Conservation (phyloP, 768 basidiomycete species). For the Mycena galopus region DNA sequence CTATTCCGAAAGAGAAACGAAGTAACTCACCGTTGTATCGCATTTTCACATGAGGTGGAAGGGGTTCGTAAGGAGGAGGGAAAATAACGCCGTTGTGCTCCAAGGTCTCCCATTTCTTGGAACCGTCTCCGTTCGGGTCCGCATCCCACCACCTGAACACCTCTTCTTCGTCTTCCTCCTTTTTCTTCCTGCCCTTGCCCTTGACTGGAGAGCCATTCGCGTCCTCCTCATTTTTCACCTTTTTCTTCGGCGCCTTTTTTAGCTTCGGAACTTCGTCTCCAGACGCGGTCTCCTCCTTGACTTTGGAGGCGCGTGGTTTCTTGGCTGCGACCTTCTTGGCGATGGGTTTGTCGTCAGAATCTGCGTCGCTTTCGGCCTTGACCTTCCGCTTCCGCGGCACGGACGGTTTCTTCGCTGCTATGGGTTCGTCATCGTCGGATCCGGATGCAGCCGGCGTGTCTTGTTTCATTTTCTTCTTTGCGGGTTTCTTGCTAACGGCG, state of each 20-base stretch:
- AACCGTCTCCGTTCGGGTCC: constrained; percentile 78
- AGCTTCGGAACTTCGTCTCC: constrained; percentile 55
- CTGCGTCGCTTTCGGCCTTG: constrained; percentile 66
- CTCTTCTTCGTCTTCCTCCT: constrained; percentile 79
- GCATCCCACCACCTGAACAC: constrained; percentile 92
- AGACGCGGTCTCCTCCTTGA: constrained; percentile 61
- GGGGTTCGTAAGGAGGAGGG: constrained; percentile 91
- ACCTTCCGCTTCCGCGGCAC: constrained; percentile 57
- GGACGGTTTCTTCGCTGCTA: constrained; percentile 53
- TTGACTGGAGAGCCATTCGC: constrained; percentile 54
- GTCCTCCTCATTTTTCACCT: constrained; percentile 56
- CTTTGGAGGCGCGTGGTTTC: constrained; percentile 66
- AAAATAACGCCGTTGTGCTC: constrained; percentile 96
- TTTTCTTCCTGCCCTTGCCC: constrained; percentile 63
- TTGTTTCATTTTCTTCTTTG: constrained; percentile 76
- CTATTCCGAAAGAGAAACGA: constrained; percentile 1
- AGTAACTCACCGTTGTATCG: constrained; percentile 85
- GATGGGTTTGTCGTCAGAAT: constrained; percentile 56
- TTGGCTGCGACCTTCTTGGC: constrained; percentile 57
- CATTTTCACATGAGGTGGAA: constrained; percentile 91
- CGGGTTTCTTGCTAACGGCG: constrained; percentile 73
- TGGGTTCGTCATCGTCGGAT: constrained; percentile 55
- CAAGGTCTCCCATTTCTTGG: constrained; percentile 94
- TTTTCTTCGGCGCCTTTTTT: constrained; percentile 60
- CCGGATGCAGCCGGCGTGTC: constrained; percentile 54